Evolutionary conservation across 176 grass and related monocot genomes (phyloP).

Genomic region (Musa acuminata): DNA sequence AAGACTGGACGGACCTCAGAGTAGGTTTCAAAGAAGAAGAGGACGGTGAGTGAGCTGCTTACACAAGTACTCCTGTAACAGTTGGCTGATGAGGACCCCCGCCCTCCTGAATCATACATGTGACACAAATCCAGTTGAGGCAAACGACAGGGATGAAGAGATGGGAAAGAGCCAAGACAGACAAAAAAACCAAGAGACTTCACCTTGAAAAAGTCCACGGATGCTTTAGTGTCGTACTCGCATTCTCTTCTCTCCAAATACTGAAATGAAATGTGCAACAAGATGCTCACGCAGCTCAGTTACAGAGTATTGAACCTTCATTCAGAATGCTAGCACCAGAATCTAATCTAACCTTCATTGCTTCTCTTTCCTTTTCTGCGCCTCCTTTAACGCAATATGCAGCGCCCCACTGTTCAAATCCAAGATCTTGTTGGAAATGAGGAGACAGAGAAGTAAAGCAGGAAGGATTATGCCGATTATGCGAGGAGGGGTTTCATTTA

Average conservation of each 20-base stretch:
- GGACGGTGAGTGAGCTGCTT: conserved; percentile 5
- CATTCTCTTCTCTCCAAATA: conserved; percentile 86
- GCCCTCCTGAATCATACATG: conserved; percentile 16
- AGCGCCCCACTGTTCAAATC: neutral
- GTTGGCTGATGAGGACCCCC: conserved; percentile 37
- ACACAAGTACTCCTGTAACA: conserved; percentile 55
- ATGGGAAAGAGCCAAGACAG: neutral
- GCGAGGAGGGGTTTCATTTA: neutral
- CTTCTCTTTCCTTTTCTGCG: conserved; percentile 1
- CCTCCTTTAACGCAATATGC: conserved; percentile 3
- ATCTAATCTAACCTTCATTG: neutral
- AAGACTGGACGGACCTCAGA: too few species aligned
- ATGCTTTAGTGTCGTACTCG: conserved; percentile 72
- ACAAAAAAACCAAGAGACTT: neutral
- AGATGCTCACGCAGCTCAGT: too few species aligned
- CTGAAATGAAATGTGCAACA: conserved; percentile 23
- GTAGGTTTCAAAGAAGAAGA: too few species aligned
- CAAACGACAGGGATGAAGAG: too few species aligned
- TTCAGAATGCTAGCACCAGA: too few species aligned
- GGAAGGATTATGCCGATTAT: neutral
- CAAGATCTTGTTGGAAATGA: neutral
- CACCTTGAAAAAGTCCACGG: conserved; percentile 76
- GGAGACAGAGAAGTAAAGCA: too few species aligned
- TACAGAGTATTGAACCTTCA: too few species aligned
- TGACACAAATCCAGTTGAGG: too few species aligned